Conservation (phyloP, 345 rosid species). For the Lepidium africanum region DNA sequence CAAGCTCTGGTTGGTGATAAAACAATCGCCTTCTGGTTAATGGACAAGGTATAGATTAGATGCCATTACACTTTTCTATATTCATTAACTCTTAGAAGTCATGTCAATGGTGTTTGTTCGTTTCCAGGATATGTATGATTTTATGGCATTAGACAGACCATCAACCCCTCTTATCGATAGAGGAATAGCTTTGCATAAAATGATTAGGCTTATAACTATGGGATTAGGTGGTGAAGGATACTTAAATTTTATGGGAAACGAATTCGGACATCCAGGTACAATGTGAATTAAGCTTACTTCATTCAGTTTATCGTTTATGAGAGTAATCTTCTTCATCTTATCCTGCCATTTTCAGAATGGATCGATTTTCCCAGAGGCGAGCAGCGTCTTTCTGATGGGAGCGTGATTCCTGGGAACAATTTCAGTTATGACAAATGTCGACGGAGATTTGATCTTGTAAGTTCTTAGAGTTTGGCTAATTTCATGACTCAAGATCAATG, state of each 20-base stretch:
- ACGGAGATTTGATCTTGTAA: conserved; percentile 88
- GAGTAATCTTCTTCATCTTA: conserved; percentile 2
- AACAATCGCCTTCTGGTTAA: conserved; percentile 96
- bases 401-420: conserved; percentile 62
- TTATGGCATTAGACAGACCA: conserved; percentile 89
- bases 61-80: background rate
- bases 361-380: conserved; percentile 95
- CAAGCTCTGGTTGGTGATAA: conserved; percentile 99
- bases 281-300: conserved; percentile 2
- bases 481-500: conserved; percentile 1
- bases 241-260: conserved; percentile 98
- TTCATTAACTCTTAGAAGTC: background rate
- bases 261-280: conserved; percentile 97
- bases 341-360: conserved; percentile 60
- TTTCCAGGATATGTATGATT: conserved; percentile 93
- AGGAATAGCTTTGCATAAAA: conserved; percentile 95
- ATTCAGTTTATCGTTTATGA: background rate
- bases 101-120: background rate
- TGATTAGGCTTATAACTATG: conserved; percentile 96
- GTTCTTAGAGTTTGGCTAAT: conserved; percentile 15
- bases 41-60: conserved; percentile 71
- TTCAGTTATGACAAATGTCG: conserved; percentile 84
- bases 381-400: conserved; percentile 64
- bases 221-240: conserved; percentile 98
- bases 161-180: conserved; percentile 79